Evolutionary conservation across 177 flowering plant genomes (phyloP).

Genomic region (Vitis hybrid): DNA sequence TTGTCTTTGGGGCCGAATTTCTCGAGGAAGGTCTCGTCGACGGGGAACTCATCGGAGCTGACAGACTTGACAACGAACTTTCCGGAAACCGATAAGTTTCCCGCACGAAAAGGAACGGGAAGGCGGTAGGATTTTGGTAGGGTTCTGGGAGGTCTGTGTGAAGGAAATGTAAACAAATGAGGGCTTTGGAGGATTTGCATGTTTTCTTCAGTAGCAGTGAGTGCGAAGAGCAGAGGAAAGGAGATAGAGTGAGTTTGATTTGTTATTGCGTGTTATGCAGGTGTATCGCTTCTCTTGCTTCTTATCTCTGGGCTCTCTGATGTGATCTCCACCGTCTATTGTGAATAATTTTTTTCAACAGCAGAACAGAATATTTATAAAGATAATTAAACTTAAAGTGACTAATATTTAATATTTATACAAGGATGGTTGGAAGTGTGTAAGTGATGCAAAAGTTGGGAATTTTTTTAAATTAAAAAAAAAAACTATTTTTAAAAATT

Average conservation of each 20-base stretch:
- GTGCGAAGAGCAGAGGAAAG: not conserved
- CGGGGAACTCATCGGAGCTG: constrained; percentile 79
- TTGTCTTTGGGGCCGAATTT: constrained; percentile 52
- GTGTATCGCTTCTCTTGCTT: not conserved
- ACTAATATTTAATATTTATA: too few species aligned
- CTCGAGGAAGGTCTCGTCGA: constrained; percentile 71
- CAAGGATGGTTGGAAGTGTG: too few species aligned
- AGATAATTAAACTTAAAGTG: too few species aligned
- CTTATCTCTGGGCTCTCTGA: not conserved
- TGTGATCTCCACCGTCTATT: not conserved
- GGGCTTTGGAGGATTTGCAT: constrained; percentile 44
- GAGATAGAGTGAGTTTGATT: not conserved
- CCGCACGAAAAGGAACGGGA: constrained; percentile 8
- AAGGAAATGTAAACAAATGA: constrained; percentile 28
- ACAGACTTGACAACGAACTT: constrained; percentile 28
- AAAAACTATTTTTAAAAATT: too few species aligned
- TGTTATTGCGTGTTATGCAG: not conserved
- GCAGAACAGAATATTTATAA: too few species aligned
- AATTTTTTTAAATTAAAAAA: too few species aligned
- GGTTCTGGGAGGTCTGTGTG: constrained; percentile 33
- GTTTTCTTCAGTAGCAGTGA: not conserved
- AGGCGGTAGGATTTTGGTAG: constrained; percentile 23
- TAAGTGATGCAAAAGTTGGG: too few species aligned
- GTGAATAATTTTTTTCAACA: not conserved
- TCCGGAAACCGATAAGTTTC: constrained; percentile 4